phyloP scores from a whole-genome alignment of 164 flowering plant species.

The Litsea cubeba region DNA sequence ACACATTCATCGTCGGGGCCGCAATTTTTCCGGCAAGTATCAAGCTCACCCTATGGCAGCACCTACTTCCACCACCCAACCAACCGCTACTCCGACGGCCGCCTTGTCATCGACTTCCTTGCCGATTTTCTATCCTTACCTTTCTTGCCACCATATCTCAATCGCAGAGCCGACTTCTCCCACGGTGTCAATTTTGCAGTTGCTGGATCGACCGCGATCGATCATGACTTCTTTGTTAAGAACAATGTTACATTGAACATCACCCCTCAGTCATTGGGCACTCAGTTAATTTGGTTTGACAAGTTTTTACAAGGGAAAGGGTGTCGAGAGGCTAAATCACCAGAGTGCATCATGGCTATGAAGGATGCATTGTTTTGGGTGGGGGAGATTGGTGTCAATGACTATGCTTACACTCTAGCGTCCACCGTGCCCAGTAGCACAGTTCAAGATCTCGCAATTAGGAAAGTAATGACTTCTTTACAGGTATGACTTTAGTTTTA shows the following conservation, averaged over 20 bases:
- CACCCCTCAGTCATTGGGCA: conserved; percentile 60
- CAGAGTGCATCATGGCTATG: conserved; percentile 25
- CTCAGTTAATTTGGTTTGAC: conserved; percentile 64
- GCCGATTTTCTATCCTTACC: conserved; percentile 49
- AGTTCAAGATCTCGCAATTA: conserved; percentile 41
- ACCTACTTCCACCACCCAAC: conserved; percentile 36
- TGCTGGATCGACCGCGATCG: conserved; percentile 55
- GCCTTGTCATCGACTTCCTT: conserved; percentile 56
- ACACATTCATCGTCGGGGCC: conserved; percentile 33
- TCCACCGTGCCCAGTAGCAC: conserved; percentile 38
- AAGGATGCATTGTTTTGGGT: conserved; percentile 78
- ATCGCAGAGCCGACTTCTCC: conserved; percentile 19
- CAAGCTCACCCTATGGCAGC: conserved; percentile 39
- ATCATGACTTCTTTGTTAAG: conserved; percentile 30
- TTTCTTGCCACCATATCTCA: conserved; percentile 40
- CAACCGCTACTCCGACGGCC: conserved; percentile 54
- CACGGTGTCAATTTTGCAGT: conserved; percentile 70
- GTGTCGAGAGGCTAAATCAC: conserved; percentile 21
- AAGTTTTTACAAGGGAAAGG: conserved; percentile 38
- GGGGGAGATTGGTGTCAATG: conserved; percentile 89
- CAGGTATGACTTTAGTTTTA: conserved; percentile 32
- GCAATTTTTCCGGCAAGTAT: conserved; percentile 22
- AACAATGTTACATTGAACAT: conserved; percentile 34
- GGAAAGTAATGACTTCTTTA: conserved; percentile 32
- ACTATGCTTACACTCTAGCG: conserved; percentile 57